Conservation (phyloP, 2,329 filamentous ascomycete genomes). For the Pseudogymnoascus pannorum region DNA sequence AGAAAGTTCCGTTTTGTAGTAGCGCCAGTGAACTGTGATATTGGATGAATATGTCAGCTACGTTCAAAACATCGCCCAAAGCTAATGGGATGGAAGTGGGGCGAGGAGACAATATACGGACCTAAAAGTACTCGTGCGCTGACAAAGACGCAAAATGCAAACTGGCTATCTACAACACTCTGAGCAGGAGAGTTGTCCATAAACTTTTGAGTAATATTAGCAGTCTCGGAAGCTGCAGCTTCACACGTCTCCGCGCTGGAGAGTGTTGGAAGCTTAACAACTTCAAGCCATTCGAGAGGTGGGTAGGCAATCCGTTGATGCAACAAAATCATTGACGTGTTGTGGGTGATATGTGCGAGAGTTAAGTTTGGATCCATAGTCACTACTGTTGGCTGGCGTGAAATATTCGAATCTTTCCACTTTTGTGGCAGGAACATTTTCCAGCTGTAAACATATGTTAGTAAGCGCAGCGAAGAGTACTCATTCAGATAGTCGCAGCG, state of each 20-base stretch:
- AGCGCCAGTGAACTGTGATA: constrained; percentile 21
- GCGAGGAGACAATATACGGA: constrained; percentile 10
- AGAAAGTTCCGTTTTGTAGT: constrained; percentile 17
- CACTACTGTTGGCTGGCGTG: constrained; percentile 20
- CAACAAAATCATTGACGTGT: constrained; percentile 30
- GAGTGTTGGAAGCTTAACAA: constrained; percentile 23
- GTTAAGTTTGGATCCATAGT: constrained; percentile 32
- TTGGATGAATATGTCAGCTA: not conserved
- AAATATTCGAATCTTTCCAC: constrained; percentile 33
- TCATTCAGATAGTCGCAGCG: not conserved
- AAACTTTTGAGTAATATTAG: constrained; percentile 27
- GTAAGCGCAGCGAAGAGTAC: not conserved
- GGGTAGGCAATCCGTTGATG: constrained; percentile 31
- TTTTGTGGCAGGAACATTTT: constrained; percentile 37
- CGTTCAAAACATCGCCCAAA: not conserved
- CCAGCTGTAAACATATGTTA: constrained; percentile 28
- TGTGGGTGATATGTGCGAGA: constrained; percentile 30
- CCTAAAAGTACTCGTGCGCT: constrained; percentile 25
- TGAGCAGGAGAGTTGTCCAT: constrained; percentile 21
- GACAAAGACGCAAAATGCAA: constrained; percentile 28
- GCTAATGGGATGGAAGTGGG: not conserved
- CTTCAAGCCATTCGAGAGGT: constrained; percentile 17
- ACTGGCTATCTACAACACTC: constrained; percentile 22
- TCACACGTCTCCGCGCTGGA: constrained; percentile 29
- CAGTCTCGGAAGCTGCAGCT: constrained; percentile 26